Evolutionary conservation across 768 basidiomycete genomes (phyloP), one percentile per base, ranked within the genome.

Genomic region (Neoboletus subvelutipes): DNA sequence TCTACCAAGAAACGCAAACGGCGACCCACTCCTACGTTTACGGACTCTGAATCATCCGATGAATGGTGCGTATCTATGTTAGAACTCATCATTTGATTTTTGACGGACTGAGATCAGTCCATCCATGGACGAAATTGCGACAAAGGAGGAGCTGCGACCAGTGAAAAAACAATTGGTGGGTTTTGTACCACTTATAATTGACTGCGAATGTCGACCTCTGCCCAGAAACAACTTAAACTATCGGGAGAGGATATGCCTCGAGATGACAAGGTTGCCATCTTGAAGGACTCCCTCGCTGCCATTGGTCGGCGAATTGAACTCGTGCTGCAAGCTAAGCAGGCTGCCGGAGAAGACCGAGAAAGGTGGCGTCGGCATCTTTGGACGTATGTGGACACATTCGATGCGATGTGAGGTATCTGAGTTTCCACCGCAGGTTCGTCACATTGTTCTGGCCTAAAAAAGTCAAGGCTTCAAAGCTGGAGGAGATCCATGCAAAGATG

Each of bases 371-470:
- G 92, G 61, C 93, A 97, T 77, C 80, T 95, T n/a, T 97, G 94
- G 94, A 91, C 93, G 92, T 95, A 74, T 72, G 93, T 89, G 36
- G 42, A 43, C 43, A 33, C 47, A 33, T 11, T 42, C 17, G 1
- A 17, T 41, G 31, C 52, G 33, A 56, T 67, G 26, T 53, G 18
- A 41, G 13, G 26, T 46, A 13, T 20, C 57, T 63, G 45, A 68
- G n/a, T 43, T 46, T 51, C 20, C 50, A n/a, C 26, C 17, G 12
- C 65, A 94, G 92, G 36, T 98, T 98, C 62, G 94, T 97, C 45
- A 94, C 93, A 3, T 80, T 94, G 53, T 98, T 98, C 75, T 98
- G 95, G 95, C 95, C 95, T 6, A 92, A 96, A 78, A 92, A 95
- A 74, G 94, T 98, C 62, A 94, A 90, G 70, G 92, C 94, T 13